These are phyloP conservation scores for Suhomyces xylopsoci DNA, from an alignment of 805 yeast genomes.

Conservation along the genomic window DNA sequence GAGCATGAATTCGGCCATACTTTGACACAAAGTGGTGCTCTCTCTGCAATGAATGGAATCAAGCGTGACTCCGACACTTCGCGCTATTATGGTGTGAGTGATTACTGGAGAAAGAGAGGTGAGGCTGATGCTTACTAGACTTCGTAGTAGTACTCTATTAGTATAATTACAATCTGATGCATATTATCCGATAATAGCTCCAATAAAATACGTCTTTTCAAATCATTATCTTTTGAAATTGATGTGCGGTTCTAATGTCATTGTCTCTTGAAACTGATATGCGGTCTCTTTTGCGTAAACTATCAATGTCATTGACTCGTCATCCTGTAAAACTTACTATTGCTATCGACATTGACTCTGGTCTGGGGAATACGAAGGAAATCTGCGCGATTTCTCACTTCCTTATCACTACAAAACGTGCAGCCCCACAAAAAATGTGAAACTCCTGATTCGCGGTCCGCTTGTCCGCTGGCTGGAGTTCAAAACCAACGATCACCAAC, in stretches of 20 bases:
- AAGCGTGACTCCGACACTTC: conserved; percentile 41
- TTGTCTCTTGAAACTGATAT: no score
- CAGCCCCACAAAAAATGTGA: background rate
- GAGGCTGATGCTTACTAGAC: conserved; percentile 59
- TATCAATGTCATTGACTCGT: background rate
- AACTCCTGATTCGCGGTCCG: background rate
- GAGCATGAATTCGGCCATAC: conserved; percentile 38
- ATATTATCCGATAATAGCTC: background rate
- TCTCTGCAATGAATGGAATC: conserved; percentile 43
- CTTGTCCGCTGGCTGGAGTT: background rate
- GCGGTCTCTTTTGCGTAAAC: no score
- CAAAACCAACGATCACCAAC: background rate
- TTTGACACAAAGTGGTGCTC: conserved; percentile 32
- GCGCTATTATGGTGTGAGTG: conserved; percentile 73
- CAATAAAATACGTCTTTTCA: background rate
- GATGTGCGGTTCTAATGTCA: no score
- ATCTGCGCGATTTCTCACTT: background rate
- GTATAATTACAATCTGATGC: background rate
- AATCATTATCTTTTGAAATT: background rate
- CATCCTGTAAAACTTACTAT: background rate
- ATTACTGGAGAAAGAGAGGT: conserved; percentile 87
- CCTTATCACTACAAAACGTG: background rate
- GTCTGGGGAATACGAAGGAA: background rate
- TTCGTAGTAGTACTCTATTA: background rate
- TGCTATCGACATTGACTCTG: background rate